Evolutionary conservation across 2,329 filamentous ascomycete species (phyloP).

Genomic region (Fusarium buxicola): DNA sequence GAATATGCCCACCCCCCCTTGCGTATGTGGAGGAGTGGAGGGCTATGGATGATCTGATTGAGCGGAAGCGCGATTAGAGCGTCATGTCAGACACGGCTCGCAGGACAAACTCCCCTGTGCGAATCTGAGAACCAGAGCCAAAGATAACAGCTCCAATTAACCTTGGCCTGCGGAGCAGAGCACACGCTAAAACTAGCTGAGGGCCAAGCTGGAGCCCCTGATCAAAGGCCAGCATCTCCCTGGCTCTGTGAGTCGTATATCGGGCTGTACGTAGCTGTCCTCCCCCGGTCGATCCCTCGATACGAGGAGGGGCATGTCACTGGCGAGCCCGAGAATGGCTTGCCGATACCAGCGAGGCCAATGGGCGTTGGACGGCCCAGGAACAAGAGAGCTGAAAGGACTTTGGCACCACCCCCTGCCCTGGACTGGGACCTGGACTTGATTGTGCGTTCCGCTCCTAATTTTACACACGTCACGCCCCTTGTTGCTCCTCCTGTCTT

Average conservation of each 20-base stretch:
- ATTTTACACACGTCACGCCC: conserved; percentile 3
- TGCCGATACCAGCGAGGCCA: neutral
- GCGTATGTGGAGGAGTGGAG: neutral
- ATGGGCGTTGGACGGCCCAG: neutral
- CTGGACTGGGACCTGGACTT: no score
- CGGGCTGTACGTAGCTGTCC: neutral
- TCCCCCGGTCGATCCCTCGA: conserved; percentile 22
- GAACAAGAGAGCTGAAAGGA: neutral
- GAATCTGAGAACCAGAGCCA: conserved; percentile 31
- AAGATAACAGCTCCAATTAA: conserved; percentile 34
- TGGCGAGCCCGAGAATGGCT: neutral
- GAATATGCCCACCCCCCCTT: conserved; percentile 4
- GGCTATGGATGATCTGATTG: conserved; percentile 19
- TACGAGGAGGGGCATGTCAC: conserved; percentile 28
- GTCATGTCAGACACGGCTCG: neutral
- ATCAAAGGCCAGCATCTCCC: conserved; percentile 25
- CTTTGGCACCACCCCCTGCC: no score
- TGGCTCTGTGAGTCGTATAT: conserved; percentile 22
- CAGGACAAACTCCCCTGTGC: conserved; percentile 5
- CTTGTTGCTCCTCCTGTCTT: conserved; percentile 4
- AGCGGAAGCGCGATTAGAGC: neutral
- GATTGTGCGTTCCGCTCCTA: neutral
- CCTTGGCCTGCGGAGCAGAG: neutral
- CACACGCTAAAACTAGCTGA: conserved; percentile 15
- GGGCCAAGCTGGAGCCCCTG: conserved; percentile 36